Conservation (phyloP, 441 rosid species). For the Jatropha multifida region DNA sequence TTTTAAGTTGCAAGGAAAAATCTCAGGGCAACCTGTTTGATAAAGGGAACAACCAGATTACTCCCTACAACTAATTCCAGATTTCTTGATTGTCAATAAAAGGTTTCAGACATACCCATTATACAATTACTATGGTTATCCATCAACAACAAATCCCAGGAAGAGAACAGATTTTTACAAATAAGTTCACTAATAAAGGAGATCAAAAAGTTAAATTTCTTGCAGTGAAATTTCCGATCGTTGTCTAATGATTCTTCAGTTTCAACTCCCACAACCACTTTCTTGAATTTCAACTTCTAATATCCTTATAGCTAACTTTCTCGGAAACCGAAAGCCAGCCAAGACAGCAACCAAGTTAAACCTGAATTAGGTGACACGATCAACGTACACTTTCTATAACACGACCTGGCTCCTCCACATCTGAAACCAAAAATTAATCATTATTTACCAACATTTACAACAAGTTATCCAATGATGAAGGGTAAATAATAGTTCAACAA, state of each 20-base stretch:
- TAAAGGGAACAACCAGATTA: too few species aligned
- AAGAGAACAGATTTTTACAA: too few species aligned
- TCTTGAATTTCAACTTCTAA: not conserved
- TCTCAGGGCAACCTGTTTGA: too few species aligned
- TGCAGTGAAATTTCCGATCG: not conserved
- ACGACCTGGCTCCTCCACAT: not conserved
- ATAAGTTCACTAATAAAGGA: too few species aligned
- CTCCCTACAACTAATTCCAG: too few species aligned
- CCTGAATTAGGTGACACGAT: not conserved
- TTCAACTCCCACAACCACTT: not conserved
- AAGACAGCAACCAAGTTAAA: not conserved
- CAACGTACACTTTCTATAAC: not conserved
- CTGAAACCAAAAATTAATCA: slow-evolving; percentile 5
- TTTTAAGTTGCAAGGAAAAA: too few species aligned
- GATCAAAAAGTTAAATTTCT: not conserved
- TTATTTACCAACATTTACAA: not conserved
- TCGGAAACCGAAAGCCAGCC: not conserved
- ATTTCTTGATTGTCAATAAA: too few species aligned
- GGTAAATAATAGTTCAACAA: too few species aligned
- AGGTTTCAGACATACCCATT: too few species aligned
- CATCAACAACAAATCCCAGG: too few species aligned
- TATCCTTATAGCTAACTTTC: not conserved
- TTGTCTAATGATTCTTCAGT: not conserved
- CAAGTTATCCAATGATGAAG: not conserved
- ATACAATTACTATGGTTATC: too few species aligned